These are phyloP conservation scores for Fusarium sp. DNA, from an alignment of 2,329 filamentous ascomycete genomes.

Conservation along the genomic window DNA sequence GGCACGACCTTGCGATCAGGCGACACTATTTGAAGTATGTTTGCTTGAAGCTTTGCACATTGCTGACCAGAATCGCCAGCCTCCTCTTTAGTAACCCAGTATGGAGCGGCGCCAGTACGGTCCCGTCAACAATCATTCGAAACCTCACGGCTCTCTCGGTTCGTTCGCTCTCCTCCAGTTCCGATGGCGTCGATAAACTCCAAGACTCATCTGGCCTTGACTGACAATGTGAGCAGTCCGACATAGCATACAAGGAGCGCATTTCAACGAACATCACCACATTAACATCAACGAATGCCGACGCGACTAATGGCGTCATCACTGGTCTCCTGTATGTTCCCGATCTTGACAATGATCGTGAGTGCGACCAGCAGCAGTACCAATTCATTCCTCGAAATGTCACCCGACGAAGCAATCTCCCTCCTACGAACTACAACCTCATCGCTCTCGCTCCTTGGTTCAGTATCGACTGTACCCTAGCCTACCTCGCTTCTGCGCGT, in stretches of 20 bases:
- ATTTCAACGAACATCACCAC: slow-evolving; percentile 76
- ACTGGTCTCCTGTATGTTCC: slow-evolving; percentile 90
- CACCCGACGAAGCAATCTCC: slow-evolving; percentile 78
- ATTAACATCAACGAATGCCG: slow-evolving; percentile 76
- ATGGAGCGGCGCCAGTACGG: slow-evolving; percentile 63
- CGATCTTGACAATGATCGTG: slow-evolving; percentile 68
- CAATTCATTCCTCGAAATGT: slow-evolving; percentile 80
- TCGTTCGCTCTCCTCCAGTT: slow-evolving; percentile 48
- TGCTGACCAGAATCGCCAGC: slow-evolving; percentile 54
- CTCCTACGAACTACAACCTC: slow-evolving; percentile 76
- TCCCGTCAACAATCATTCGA: slow-evolving; percentile 67
- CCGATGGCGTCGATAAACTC: slow-evolving; percentile 2
- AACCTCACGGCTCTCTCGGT: slow-evolving; percentile 71
- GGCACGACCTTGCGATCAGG: neutral
- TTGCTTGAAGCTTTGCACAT: slow-evolving; percentile 6
- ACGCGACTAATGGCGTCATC: slow-evolving; percentile 71
- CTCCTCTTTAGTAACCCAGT: slow-evolving; percentile 72
- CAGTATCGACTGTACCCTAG: slow-evolving; percentile 76
- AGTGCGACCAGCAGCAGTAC: slow-evolving; percentile 73
- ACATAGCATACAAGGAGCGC: slow-evolving; percentile 67
- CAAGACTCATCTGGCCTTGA: slow-evolving; percentile 11
- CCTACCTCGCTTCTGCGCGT: slow-evolving; percentile 76
- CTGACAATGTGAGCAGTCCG: slow-evolving; percentile 51
- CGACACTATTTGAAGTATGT: slow-evolving; percentile 7
- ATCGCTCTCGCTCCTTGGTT: slow-evolving; percentile 92